Percentiles rank a stretch among this genome's conserved stretches.
phyloP scores from a whole-genome alignment of 331 rosid species.

The Arachis monticola region DNA sequence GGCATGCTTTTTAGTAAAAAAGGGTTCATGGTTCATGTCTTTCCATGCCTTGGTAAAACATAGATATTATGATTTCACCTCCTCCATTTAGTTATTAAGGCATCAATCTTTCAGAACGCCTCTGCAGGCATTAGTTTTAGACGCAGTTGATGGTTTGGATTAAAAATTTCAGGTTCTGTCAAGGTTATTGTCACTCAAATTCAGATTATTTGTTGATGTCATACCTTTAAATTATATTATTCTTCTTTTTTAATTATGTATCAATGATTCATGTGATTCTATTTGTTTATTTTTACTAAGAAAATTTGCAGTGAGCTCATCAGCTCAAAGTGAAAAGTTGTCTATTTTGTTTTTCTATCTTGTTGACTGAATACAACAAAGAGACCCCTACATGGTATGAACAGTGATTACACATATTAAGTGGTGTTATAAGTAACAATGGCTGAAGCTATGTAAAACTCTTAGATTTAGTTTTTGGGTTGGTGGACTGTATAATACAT shows the following conservation, averaged over 20 bases:
- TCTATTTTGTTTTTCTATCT: neutral
- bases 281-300: neutral
- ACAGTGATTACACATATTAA: conserved; percentile 4
- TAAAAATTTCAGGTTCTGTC: conserved; percentile 26
- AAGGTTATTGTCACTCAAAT: conserved; percentile 21
- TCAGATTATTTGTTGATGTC: conserved; percentile 36
- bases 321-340: neutral
- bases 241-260: neutral
- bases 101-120: conserved; percentile 26
- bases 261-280: conserved; percentile 34
- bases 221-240: conserved; percentile 21
- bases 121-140: conserved; percentile 19
- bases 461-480: conserved; percentile 21
- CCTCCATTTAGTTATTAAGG: neutral
- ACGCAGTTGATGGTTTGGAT: conserved; percentile 27
- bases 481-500: conserved; percentile 3
- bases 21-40: neutral
- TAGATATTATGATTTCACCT: conserved; percentile 20
- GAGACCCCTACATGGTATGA: neutral
- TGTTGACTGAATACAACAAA: neutral
- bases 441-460: neutral
- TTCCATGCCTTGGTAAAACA: conserved; percentile 19
- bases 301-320: neutral
- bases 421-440: neutral
- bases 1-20: neutral